Percentiles rank a stretch among this genome's conserved stretches.
phyloP scores from a whole-genome alignment of 768 basidiomycete species.

The Tylopilus plumbeoviolaceoides region DNA sequence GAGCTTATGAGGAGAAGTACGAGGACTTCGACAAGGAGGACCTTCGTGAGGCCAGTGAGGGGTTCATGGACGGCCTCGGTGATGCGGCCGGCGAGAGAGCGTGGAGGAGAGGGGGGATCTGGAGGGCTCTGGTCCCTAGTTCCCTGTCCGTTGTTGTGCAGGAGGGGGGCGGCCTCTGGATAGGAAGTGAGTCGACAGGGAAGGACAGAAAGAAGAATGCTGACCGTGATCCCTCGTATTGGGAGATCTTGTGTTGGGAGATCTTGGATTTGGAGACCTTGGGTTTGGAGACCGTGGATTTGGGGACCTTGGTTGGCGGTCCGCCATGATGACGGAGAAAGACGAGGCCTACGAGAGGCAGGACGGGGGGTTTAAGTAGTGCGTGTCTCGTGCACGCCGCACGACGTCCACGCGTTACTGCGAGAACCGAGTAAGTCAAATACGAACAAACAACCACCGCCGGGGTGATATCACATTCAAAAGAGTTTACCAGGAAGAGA shows the following conservation, averaged over 20 bases:
- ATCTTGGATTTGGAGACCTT: slow-evolving; percentile 38
- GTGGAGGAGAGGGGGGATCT: slow-evolving; percentile 36
- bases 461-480: too few species aligned
- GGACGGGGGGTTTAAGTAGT: slow-evolving; percentile 27
- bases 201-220: not conserved
- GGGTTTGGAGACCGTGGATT: slow-evolving; percentile 32
- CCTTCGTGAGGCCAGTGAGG: slow-evolving; percentile 78
- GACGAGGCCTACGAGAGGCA: slow-evolving; percentile 5
- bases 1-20: slow-evolving; percentile 77
- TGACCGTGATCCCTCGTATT: slow-evolving; percentile 59
- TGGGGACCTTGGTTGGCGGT: slow-evolving; percentile 50
- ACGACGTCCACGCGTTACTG: slow-evolving; percentile 23
- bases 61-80: slow-evolving; percentile 65
- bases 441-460: slow-evolving; percentile 14
- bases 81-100: slow-evolving; percentile 30
- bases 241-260: slow-evolving; percentile 40
- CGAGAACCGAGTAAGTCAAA: not conserved
- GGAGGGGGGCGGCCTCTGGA: slow-evolving; percentile 62
- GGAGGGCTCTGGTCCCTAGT: slow-evolving; percentile 30
- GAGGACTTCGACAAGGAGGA: slow-evolving; percentile 72
- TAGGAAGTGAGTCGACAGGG: slow-evolving; percentile 1
- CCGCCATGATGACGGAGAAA: slow-evolving; percentile 46
- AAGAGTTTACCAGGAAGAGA: too few species aligned
- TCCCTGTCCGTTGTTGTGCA: slow-evolving; percentile 47
- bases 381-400: slow-evolving; percentile 25